Conservation (phyloP, 352 stramenopile species). For the Phytophthora quininea region DNA sequence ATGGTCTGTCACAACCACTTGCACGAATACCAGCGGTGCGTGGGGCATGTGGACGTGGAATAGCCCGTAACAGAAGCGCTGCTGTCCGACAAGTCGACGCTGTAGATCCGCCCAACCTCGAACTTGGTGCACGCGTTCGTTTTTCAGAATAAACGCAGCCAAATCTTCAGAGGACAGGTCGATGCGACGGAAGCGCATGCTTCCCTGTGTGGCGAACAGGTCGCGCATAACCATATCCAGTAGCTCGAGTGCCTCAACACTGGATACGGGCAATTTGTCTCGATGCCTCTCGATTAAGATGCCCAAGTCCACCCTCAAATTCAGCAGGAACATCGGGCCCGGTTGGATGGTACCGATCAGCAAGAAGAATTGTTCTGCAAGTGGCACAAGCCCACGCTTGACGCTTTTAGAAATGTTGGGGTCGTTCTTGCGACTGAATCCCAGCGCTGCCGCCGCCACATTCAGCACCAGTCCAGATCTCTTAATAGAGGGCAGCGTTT, state of each 20-base stretch:
- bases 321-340: slow-evolving; percentile 76
- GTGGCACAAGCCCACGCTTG: slow-evolving; percentile 80
- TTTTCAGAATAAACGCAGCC: slow-evolving; percentile 69
- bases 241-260: slow-evolving; percentile 71
- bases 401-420: slow-evolving; percentile 86
- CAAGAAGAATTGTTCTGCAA: slow-evolving; percentile 84
- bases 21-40: slow-evolving; percentile 76
- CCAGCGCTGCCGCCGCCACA: slow-evolving; percentile 73
- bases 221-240: slow-evolving; percentile 86
- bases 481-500: slow-evolving; percentile 77
- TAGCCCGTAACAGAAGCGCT: slow-evolving; percentile 83
- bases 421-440: slow-evolving; percentile 84
- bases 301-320: slow-evolving; percentile 70
- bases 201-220: slow-evolving; percentile 81
- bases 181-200: slow-evolving; percentile 82
- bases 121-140: slow-evolving; percentile 81
- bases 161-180: slow-evolving; percentile 75
- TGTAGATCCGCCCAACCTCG: slow-evolving; percentile 71
- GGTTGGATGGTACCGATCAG: slow-evolving; percentile 72
- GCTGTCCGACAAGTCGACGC: slow-evolving; percentile 61
- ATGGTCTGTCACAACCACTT: slow-evolving; percentile 75
- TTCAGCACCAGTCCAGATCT: slow-evolving; percentile 83
- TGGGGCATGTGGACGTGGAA: slow-evolving; percentile 84
- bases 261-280: slow-evolving; percentile 48
- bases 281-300: slow-evolving; percentile 58